These are phyloP conservation scores for Pythium scleroteichum DNA, from an alignment of 352 stramenopile species.

Conservation along the genomic window DNA sequence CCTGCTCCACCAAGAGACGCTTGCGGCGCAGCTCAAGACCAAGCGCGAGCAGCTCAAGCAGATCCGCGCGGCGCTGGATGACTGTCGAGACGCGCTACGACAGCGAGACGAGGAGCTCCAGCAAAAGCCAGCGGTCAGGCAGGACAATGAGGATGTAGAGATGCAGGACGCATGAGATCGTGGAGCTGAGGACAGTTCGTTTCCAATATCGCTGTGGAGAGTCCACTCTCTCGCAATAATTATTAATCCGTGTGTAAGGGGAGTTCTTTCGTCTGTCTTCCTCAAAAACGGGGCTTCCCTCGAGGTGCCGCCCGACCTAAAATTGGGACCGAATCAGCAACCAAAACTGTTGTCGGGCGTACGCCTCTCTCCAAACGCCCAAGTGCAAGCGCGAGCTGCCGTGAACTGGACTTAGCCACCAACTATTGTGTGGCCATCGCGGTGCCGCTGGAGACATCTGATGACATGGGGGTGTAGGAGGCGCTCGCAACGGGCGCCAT, in stretches of 20 bases:
- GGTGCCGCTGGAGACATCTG: conserved; percentile 67
- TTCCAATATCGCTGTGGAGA: conserved; percentile 6
- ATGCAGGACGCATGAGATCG: not conserved
- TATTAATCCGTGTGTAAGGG: not conserved
- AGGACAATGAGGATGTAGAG: not conserved
- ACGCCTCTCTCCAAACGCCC: not conserved
- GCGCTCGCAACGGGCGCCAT: conserved; percentile 65
- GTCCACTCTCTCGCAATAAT: conserved; percentile 13
- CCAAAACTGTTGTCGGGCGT: not conserved
- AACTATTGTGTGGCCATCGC: conserved; percentile 53
- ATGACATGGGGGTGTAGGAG: conserved; percentile 65
- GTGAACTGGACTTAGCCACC: conserved; percentile 1
- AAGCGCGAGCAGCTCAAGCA: conserved; percentile 47
- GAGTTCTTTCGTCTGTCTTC: not conserved
- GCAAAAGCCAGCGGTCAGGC: not conserved
- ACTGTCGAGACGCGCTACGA: conserved; percentile 27
- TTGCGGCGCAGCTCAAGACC: conserved; percentile 44
- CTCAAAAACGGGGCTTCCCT: not conserved
- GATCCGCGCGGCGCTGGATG: conserved; percentile 38
- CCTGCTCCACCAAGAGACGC: conserved; percentile 52
- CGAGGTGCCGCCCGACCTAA: not conserved
- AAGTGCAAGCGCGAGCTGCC: no score
- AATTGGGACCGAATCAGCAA: not conserved
- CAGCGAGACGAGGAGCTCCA: not conserved
- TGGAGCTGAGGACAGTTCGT: no score